Evolutionary conservation across 139 green algal genomes (phyloP), one percentile per base, ranked within the genome.

Genomic region (Coelastrella sp.): DNA sequence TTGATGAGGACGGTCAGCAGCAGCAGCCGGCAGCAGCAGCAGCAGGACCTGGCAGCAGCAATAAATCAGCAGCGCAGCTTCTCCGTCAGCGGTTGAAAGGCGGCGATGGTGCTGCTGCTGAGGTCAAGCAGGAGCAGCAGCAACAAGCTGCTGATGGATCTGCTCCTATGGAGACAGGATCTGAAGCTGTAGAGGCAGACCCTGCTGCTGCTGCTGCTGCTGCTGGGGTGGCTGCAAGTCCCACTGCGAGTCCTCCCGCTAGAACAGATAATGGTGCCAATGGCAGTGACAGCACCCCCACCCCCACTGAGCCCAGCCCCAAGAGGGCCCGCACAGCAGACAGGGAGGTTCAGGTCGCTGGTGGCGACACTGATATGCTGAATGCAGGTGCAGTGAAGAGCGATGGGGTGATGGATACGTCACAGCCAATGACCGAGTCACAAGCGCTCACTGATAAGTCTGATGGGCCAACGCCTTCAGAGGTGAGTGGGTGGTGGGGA

Each of bases 31-130:
- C 68, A 71, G 78, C 59, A 74, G 84, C 61, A 75, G 73, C 64
- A 81, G 75, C 60, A 60, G 60, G 57, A 79, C 65, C 79, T 56
- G 66, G 22, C 64, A 4, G 54, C 16, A 94, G 89, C 86, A 98
- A 98, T 92, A 97, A 96, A 91, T 92, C 82, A 17, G 95, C 95
- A 22, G 96, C 96, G 2, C 89, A 95, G 91, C 87, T 93, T 81
- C 89, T 97, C 0, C 92, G 90, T 22, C 91, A 95, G 68, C 90
- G 90, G 59, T 95, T 97, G 64, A 80, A 80, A 19, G 76, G 68
- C 20, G 22, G 59, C 56, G 56, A 81, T 22, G 23, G 13, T 8
- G 17, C 7, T 16, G 16, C 11, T 19, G 82, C 66, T 68, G 78
- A 73, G 76, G 80, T 22, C 20, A 73, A 64, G 54, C 59, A 85